A percentile compares a stretch with the other conserved stretches of the same genome.
phyloP scores from a whole-genome alignment of 2,329 filamentous ascomycete genomes.

The Talaromyces sp. region DNA sequence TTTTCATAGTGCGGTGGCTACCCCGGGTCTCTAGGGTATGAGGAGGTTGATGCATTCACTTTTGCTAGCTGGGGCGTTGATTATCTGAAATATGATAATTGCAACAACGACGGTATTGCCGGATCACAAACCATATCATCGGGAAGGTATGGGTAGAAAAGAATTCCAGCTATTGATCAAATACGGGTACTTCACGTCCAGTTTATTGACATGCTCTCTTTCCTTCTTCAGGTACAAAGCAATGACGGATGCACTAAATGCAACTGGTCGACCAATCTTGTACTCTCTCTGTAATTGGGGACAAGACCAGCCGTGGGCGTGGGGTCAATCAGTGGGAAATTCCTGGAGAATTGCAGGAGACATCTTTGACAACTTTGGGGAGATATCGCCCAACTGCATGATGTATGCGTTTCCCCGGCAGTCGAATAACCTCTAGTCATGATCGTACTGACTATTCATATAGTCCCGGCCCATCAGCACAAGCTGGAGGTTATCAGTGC shows the following conservation, averaged over 20 bases:
- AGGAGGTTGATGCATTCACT: constrained; percentile 33
- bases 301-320: constrained; percentile 26
- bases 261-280: constrained; percentile 39
- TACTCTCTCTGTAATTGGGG: constrained; percentile 49
- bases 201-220: constrained; percentile 15
- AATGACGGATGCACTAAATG: constrained; percentile 45
- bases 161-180: neutral
- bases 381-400: neutral
- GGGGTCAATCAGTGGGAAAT: constrained; percentile 29
- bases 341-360: constrained; percentile 37
- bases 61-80: constrained; percentile 35
- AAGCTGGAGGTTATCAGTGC: neutral
- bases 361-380: constrained; percentile 19
- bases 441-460: no score
- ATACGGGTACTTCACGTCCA: neutral
- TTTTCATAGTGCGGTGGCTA: constrained; percentile 34
- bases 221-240: constrained; percentile 35
- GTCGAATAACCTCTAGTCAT: neutral
- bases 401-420: constrained; percentile 4
- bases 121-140: neutral
- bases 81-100: constrained; percentile 48
- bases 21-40: constrained; percentile 37
- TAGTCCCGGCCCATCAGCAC: no score
- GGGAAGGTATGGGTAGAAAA: neutral
- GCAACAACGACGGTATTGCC: constrained; percentile 21